A percentile compares a stretch with the other conserved stretches of the same genome.
Evolutionary conservation across 129 eudicot species (phyloP).

Genomic region (carrot (Daucus carota)): DH1_v3.0 NC_030384.2:23273501-23274000

Average conservation of each 20-base stretch:
- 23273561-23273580: too few species aligned
- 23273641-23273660: not conserved
- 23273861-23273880: conserved; percentile 22
- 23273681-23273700: conserved; percentile 16
- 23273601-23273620: too few species aligned
- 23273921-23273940: conserved; percentile 25
- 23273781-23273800: conserved; percentile 28
- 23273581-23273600: too few species aligned
- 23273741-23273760: not conserved
- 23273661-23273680: not conserved
- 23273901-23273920: conserved; percentile 26
- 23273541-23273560: too few species aligned
- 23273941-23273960: not conserved
- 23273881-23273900: conserved; percentile 21
- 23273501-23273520: too few species aligned
- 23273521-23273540: too few species aligned
- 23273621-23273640: too few species aligned
- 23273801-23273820: conserved; percentile 28
- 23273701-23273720: conserved; percentile 10
- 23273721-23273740: conserved; percentile 25
- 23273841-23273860: conserved; percentile 20
- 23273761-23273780: conserved; percentile 34
- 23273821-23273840: conserved; percentile 3
- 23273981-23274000: not conserved
- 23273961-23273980: not conserved